Conservation (phyloP, 1,284 basidiomycete genomes). For the Ceratobasidium sp. region DNA sequence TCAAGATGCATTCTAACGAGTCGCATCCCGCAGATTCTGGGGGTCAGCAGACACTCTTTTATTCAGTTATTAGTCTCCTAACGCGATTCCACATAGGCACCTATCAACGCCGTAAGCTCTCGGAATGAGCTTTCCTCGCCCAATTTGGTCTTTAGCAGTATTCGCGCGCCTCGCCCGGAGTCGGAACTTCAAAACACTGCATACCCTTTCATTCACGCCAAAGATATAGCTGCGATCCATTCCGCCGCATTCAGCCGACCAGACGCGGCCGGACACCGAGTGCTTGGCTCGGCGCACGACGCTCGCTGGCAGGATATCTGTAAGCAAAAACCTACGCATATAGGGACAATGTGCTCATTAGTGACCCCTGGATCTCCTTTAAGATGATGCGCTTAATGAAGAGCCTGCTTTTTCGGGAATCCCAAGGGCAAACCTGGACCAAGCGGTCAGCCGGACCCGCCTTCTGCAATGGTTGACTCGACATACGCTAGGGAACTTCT, state of each 20-base stretch:
- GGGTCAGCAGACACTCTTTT: background rate
- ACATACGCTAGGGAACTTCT: conserved; percentile 8
- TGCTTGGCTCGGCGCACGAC: background rate
- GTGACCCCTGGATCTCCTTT: too few relatives aligned
- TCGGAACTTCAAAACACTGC: background rate
- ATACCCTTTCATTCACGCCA: conserved; percentile 12
- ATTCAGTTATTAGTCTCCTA: background rate
- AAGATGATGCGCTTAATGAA: conserved; percentile 30
- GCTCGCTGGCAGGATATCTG: conserved; percentile 24
- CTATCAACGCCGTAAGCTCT: conserved; percentile 9
- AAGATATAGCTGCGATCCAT: conserved; percentile 20
- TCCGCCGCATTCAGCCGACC: conserved; percentile 1
- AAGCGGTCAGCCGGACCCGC: background rate
- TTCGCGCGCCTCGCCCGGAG: conserved; percentile 6
- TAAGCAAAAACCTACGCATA: too few relatives aligned
- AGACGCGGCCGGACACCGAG: conserved; percentile 10
- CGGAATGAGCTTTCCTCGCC: conserved; percentile 8
- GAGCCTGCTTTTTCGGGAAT: conserved; percentile 33
- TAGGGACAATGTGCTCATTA: too few relatives aligned
- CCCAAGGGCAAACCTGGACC: conserved; percentile 40
- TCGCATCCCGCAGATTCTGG: background rate
- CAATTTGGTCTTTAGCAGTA: background rate
- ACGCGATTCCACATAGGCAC: conserved; percentile 3
- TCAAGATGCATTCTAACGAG: background rate
- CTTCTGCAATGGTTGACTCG: background rate